Evolutionary conservation across 176 grass and related monocot genomes (phyloP), one percentile per base, ranked within the genome.

Genomic region (Avena atlantica): DNA sequence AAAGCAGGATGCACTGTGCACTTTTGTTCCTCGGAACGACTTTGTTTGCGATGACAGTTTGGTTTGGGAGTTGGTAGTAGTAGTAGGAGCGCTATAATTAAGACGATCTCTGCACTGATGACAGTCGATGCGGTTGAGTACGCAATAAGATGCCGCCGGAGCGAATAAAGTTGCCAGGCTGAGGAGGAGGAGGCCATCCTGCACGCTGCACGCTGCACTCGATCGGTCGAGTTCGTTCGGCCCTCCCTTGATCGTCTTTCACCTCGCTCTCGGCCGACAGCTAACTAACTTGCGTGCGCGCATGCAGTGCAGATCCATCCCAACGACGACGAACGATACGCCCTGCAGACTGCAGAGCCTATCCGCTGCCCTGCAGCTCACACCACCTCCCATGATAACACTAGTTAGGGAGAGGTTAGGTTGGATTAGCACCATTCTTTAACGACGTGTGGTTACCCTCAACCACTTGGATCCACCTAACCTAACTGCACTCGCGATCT

Each of bases 361-460:
- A 73, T 68, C 50, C 45, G 21, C 52, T 61, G 9, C 60, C 25
- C 49, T 44, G 65, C 65, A 56, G 40, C 40, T 20, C 60, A 50
- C 23, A 31, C 23, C 60, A 20, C 60, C 24, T 31, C 56, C 34
- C 37, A 42, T 44, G 56, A 44, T 44, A 44, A 4, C 61, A 34
- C 25, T 16, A 6, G 12, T 2, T 3, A 57, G 55, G 17, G 55
- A 53, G 1, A 16, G 1, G 51, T 53, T 53, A 15, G 51, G 51
- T 14, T 53, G 4, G 3, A 53, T 13, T 53, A 53, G 12, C 13
- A 14, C n/a, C 21, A 75, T 44, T 64, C 70, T 76, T 64, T 48
- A 74, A 84, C 69, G 13, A 20, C 19, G 31, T 83, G 67, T 58
- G 21, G 67, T 45, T 73, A 73, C 36, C 81, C 81, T 84, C 69